Percentiles rank a stretch among this genome's conserved stretches.
Evolutionary conservation across 176 grass and related monocot genomes (phyloP).

Genomic region (Oryza rufipogon): DNA sequence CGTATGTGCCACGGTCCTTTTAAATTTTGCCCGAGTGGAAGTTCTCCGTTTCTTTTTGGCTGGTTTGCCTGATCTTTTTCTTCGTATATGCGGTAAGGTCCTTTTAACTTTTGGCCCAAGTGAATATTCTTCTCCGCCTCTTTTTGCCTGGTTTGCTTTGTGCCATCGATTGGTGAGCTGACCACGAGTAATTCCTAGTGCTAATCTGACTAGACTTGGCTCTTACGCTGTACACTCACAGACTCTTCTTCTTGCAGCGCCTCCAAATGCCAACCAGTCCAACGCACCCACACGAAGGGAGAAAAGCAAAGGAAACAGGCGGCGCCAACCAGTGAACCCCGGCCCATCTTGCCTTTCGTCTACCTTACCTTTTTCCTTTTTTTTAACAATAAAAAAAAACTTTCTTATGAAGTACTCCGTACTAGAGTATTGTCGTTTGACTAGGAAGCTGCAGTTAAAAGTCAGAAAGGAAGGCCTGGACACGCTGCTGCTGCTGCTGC

Average conservation of each 20-base stretch:
- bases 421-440: too few relatives aligned
- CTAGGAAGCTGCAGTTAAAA: not conserved
- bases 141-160: not conserved
- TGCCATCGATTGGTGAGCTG: not conserved
- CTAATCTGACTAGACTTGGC: not conserved
- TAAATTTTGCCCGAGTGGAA: not conserved
- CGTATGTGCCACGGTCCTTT: not conserved
- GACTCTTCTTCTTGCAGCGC: not conserved
- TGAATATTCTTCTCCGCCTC: too few relatives aligned
- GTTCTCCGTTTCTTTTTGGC: too few relatives aligned
- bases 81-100: too few relatives aligned
- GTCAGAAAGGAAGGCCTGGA: not conserved
- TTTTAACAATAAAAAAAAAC: too few relatives aligned
- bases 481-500: not conserved
- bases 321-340: not conserved
- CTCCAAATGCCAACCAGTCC: not conserved
- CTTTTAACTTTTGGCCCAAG: too few relatives aligned
- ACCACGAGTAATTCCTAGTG: not conserved
- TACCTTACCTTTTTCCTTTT: too few relatives aligned
- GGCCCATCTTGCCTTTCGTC: not conserved
- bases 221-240: too few relatives aligned
- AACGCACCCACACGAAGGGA: not conserved
- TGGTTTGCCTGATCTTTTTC: too few relatives aligned
- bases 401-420: too few relatives aligned
- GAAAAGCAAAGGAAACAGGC: not conserved